Evolutionary conservation across 306 rosid genomes (phyloP), one percentile per base, ranked within the genome.

Genomic region (Dalbergia cultrata): DNA sequence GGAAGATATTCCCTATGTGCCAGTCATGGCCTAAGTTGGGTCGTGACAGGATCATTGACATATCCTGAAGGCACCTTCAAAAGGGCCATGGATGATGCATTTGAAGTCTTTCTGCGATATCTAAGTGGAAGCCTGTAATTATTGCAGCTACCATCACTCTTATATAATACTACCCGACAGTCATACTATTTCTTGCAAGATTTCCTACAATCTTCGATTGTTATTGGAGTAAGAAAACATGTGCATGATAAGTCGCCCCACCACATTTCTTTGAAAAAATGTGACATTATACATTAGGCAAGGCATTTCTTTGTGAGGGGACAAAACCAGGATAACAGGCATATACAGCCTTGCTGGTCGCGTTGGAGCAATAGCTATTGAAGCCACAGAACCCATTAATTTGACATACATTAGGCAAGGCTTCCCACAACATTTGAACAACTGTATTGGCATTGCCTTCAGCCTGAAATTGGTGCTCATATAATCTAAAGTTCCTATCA

Each of bases 351-450:
- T 26, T 26, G 31, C 31, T 3, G 31, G 31, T 26, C 1, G 0
- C 12, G 26, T 33, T 39, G 31, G 70, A 58, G 75, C 87, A 86
- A 9, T 83, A 86, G 41, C 85, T 82, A 78, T 86, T 83, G 5
- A 83, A 66, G 9, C 89, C 89, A 72, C 87, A 83, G 13, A 69
- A 7, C 8, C 87, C 85, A 3, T 59, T 80, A 13, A 86, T 34
- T 18, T 33, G 56, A 72, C 89, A 83, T 59, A 8, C 58, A 54
- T 34, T 56, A 52, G 18, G 7, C 3, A 35, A 0, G 45, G 89
- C 47, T 4, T 18, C 14, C 89, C 85, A 75, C 74, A 75, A 0
- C 3, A 3, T 22, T 26, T 22, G 18, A n/a, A 69, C 2, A 1
- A 0, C 26, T 9, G 56, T 31, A 18, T 71, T 26, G 1, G 45